Evolutionary conservation across 441 rosid genomes (phyloP), one percentile per base, ranked within the genome.

Genomic region (Populus trichocarpa): DNA sequence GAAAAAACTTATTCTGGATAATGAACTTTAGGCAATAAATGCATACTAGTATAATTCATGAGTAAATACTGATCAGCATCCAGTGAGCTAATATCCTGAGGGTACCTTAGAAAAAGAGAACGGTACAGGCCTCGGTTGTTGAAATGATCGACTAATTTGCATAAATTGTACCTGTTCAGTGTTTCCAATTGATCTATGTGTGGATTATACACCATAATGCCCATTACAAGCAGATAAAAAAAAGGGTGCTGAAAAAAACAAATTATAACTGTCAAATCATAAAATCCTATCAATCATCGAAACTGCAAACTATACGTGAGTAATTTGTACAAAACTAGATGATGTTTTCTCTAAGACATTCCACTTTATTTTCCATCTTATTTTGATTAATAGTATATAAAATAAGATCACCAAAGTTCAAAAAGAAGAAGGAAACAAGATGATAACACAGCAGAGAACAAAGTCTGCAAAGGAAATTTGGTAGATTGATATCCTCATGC

Each of bases 61-160:
- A 38, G 22, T 28, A 14, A 9, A 25, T 7, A 25, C 2, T 28
- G 16, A 40, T 14, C 59, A 20, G 14, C 63, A 65, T 77, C 71
- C 40, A 74, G 77, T 33, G 70, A 79, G 71, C 40, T 16, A 28
- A 66, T 53, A 65, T 53, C 33, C 26, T 22, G 23, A 14, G 3
- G 33, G 64, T 85, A 96, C 99, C 99, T 96, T 79, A 91, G 82
- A 79, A 96, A 96, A 71, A 94, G 88, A 23, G 99, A 88, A 70
- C 96, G 95, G 73, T 94, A 90, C 28, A 96, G 87, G 70, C 99
- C 99, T 18, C 98, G 88, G 20, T 83, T 89, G 73, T 96, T 88
- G 85, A 87, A 96, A 84, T 91, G 97, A 71, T 94, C 94, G 11
- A 94, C 97, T 83, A 94, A 81, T 71, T 86, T 89, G 80, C 81